These are phyloP conservation scores for Lepiota venenata DNA, from an alignment of 768 basidiomycete genomes.

Conservation along the genomic window DNA sequence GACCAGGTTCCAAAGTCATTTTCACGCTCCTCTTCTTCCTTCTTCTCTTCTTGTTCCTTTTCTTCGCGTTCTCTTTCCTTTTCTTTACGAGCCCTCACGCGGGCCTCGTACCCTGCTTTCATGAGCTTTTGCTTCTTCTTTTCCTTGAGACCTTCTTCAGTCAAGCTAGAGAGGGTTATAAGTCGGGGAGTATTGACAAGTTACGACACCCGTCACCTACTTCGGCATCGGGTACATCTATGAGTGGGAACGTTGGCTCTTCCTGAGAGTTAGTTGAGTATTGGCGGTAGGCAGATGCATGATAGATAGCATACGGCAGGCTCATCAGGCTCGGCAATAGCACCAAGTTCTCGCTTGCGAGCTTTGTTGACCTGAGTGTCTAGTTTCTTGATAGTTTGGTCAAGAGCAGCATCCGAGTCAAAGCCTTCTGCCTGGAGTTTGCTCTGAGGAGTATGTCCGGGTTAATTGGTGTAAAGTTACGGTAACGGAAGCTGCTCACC, in stretches of 20 bases:
- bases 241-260: constrained; percentile 84
- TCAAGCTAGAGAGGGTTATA: constrained; percentile 50
- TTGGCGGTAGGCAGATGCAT: not conserved
- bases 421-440: constrained; percentile 67
- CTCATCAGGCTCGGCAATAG: constrained; percentile 52
- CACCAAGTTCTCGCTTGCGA: constrained; percentile 73
- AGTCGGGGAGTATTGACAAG: not conserved
- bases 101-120: constrained; percentile 93
- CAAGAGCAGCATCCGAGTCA: constrained; percentile 73
- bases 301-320: constrained; percentile 33
- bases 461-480: not conserved
- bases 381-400: constrained; percentile 83
- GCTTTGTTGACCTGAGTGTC: constrained; percentile 74
- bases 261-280: constrained; percentile 39
- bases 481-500: constrained; percentile 32
- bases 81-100: constrained; percentile 78
- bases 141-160: constrained; percentile 89
- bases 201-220: constrained; percentile 33
- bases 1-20: constrained; percentile 75
- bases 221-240: constrained; percentile 90
- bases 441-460: constrained; percentile 31
- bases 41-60: constrained; percentile 63
- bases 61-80: constrained; percentile 85
- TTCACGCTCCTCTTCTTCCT: constrained; percentile 75
- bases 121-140: constrained; percentile 90